A percentile compares a stretch with the other conserved stretches of the same genome.
phyloP scores from a whole-genome alignment of 208 protist genomes.

The Porcisia deanei region DNA sequence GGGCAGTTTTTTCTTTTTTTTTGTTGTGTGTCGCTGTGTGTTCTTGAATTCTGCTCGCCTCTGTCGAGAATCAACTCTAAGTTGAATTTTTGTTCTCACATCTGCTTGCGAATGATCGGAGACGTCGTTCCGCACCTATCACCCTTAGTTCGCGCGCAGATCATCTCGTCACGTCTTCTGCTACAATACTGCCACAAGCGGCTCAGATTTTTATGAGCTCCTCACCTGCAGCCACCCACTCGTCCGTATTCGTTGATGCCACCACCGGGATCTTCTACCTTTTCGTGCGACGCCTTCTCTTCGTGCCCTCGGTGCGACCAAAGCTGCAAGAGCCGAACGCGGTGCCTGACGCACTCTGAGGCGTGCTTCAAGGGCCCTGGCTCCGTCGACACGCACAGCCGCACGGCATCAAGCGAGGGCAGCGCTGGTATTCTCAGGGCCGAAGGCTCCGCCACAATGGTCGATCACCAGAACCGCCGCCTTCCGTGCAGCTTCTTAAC shows the following conservation, averaged over 20 bases:
- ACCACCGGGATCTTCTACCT: not conserved
- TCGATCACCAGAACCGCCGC: slow-evolving; percentile 2
- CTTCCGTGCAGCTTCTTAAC: slow-evolving; percentile 7
- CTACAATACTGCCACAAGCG: not conserved
- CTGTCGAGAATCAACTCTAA: too few relatives aligned
- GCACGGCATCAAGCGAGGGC: slow-evolving; percentile 12
- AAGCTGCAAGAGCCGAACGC: slow-evolving; percentile 30
- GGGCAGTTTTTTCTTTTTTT: not conserved
- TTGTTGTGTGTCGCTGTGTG: not conserved
- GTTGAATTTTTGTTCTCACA: too few relatives aligned
- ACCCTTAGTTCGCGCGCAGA: not conserved
- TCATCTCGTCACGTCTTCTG: not conserved
- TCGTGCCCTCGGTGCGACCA: slow-evolving; percentile 28
- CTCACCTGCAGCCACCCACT: slow-evolving; percentile 5
- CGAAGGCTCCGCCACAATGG: not conserved
- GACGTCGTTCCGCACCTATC: too few relatives aligned
- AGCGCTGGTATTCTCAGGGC: slow-evolving; percentile 1
- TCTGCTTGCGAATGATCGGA: too few relatives aligned
- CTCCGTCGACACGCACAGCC: not conserved
- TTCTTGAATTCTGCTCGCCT: not conserved
- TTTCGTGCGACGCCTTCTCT: slow-evolving; percentile 3
- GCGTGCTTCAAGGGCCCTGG: slow-evolving; percentile 16
- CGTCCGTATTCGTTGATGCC: slow-evolving; percentile 3
- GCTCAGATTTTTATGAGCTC: slow-evolving; percentile 10
- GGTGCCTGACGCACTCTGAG: slow-evolving; percentile 32